Evolutionary conservation across 257 asterid species (phyloP), one percentile per base, ranked within the genome.

Genomic region (Paraleonurus japonicus): DNA sequence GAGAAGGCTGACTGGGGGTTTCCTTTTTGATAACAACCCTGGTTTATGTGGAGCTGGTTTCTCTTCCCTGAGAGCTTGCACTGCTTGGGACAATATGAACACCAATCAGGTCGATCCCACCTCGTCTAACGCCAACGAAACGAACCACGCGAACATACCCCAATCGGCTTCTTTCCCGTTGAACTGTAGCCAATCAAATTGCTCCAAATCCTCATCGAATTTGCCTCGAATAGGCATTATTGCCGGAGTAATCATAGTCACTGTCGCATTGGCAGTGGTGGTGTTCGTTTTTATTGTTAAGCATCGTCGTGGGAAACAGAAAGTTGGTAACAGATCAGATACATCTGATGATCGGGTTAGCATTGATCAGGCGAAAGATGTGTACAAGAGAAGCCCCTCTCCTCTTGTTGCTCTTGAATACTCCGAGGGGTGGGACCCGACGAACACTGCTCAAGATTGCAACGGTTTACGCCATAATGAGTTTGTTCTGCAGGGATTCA

Each of bases 21-120:
- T 95, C 70, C 83, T 57, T 63, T 81, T 45, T 33, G 86, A 67
- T 28, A 85, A 86, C 71, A 95, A 92, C 70, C 86, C 92, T 33
- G 97, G 90, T 65, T 70, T 95, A 65, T 95, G 98, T 79, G 99
- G 98, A 26, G 37, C 74, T 66, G 98, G 92, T 19, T 78, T 92
- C 65, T 5, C 95, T 65, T 75, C 92, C 23, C 63, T 95, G 41
- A 82, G 99, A 82, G 79, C 51, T 33, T 95, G 99, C 81, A 82
- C 87, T 20, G 48, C 80, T 30, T 90, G 87, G 87, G 99, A 95
- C 76, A 74, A 78, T 72, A 13, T 13, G 11, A 82, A 82, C 23
- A 15, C 71, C 39, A 76, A 85, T 54, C 84, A 71, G 26, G 69
- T 72, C 4, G 84, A 70, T 35, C 69, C 87, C 55, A 58, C 70